Evolutionary conservation across 2,329 filamentous ascomycete genomes (phyloP), one percentile per base, ranked within the genome.

Genomic region (Sarocladiaceae sp.): DNA sequence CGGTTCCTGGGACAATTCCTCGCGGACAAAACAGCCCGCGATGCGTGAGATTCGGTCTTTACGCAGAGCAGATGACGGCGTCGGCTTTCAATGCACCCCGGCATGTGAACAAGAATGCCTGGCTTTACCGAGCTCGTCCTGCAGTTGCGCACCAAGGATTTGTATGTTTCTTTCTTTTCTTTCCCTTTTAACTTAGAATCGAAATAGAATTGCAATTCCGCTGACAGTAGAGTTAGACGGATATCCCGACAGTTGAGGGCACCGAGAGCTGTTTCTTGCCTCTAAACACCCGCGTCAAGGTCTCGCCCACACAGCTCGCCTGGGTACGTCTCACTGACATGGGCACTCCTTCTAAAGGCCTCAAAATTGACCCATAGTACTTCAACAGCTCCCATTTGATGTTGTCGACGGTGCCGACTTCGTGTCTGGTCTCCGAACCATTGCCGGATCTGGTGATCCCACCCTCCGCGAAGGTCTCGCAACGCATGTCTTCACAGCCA

Each of bases 381-480:
- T n/a, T n/a, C n/a, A 41, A 41, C 21, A 41, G 37, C 1, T 41
- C 19, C 54, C 54, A 1, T 57, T 56, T 19, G 37, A 41, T 29
- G 37, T 41, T 10, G 23, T 29, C 37, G 37, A 41, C 2, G 53
- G 45, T 2, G 39, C 46, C 4, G 54, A 62, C 32, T 35, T 44
- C 23, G 45, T 71, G 45, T 60, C 62, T 9, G 60, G 61, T 5
- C 61, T 85, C 39, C 76, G 82, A 45, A 65, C 84, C 21, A 70
- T 87, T n/a, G 83, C 81, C 2, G 83, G 82, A 7, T 78, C 82
- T 0, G 83, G 83, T 15, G 80, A 86, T 53, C 80, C 82, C 0
- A 81, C 78, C 1, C 74, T 82, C 63, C 88, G 86, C 58, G 67
- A 70, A 3, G 83, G 84, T 0, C 52, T 88, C 16, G 83, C 80